These are phyloP conservation scores for Metschnikowia borealis DNA, from an alignment of 805 yeast genomes.

Conservation along the genomic window DNA sequence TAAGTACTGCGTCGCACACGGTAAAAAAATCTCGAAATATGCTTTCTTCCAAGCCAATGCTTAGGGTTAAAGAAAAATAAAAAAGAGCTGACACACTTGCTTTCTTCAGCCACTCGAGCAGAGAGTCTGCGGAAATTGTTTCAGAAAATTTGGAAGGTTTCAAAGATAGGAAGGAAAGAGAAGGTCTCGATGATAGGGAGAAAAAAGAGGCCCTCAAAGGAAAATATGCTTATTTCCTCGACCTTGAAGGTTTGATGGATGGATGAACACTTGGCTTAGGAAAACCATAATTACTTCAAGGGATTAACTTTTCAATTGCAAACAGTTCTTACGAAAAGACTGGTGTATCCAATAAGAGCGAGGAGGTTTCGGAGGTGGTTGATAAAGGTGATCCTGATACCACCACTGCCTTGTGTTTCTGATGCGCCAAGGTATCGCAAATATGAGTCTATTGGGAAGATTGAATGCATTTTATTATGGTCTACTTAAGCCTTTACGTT, in stretches of 20 bases:
- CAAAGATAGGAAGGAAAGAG: no score
- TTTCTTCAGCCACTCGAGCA: no score
- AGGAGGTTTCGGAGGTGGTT: slow-evolving; percentile 16
- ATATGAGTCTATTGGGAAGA: no score
- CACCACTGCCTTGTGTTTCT: slow-evolving; percentile 63
- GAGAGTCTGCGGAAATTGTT: no score
- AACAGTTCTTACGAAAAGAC: slow-evolving; percentile 57
- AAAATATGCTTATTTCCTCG: slow-evolving; percentile 12
- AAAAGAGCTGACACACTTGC: no score
- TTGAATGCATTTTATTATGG: background rate
- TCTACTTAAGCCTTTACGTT: no score
- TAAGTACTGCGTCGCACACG: no score
- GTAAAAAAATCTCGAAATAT: no score
- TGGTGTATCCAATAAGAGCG: slow-evolving; percentile 45
- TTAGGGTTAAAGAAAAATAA: no score
- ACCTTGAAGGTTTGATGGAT: slow-evolving; percentile 54
- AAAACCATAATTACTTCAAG: slow-evolving; percentile 41
- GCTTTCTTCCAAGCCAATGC: no score
- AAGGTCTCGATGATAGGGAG: slow-evolving; percentile 41
- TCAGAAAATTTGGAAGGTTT: no score
- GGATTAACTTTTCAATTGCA: slow-evolving; percentile 53
- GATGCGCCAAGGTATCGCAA: no score
- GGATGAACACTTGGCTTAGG: slow-evolving; percentile 70
- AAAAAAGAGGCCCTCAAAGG: slow-evolving; percentile 45
- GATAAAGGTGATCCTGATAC: slow-evolving; percentile 18